Base-by-base conservation (phyloP, 1,284 basidiomycete species). In the Sanghuangporus sanghuang region DNA sequence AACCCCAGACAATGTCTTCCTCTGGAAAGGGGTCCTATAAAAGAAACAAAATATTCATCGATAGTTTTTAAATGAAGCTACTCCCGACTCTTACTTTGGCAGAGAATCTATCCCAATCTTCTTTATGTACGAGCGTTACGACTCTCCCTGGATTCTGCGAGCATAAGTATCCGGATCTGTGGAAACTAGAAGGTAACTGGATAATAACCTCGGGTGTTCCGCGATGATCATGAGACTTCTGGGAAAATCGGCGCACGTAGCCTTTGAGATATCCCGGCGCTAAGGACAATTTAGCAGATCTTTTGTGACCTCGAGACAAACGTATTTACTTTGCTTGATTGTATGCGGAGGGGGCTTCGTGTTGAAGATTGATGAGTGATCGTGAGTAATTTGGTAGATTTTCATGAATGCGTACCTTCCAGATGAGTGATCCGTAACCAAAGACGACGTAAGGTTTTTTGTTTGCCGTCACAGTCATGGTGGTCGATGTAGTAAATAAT, bases 161-260 rank as follows among this genome's bases (percentile, higher is more conserved):
- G 18, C 21, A 32, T 27, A 46, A 49, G 32, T 36, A 39, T 49
- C 12, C 16, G n/a, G 35, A 16, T 12, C 11, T 18, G 27, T 21
- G 9, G 3, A 3, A 49, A 16, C 27, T 14, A 54, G 18, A 14
- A 18, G 46, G 8, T 14, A 18, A n/a, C n/a, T 32, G n/a, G 27
- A 32, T 46, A 16, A 23, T 54, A 59, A 90, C 90, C 79, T 92
- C 85, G 2, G 85, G 87, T 1, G 91, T 93, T 18, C 91, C 92
- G 23, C 91, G 82, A 74, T 96, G 93, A 69, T 96, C 93, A 74
- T 92, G 90, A 59, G 91, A 94, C 72, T 84, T 82, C 74, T 95
- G 93, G 0, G 93, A 91, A 70, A 96, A 96, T 36, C 93, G 79
- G 2, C 93, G 84, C 0, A 93, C 90, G 67, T 92, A 94, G 36